A percentile compares a stretch with the other conserved stretches of the same genome.
phyloP scores from a whole-genome alignment of 805 yeast species.

The Alloascoidea africana region DNA sequence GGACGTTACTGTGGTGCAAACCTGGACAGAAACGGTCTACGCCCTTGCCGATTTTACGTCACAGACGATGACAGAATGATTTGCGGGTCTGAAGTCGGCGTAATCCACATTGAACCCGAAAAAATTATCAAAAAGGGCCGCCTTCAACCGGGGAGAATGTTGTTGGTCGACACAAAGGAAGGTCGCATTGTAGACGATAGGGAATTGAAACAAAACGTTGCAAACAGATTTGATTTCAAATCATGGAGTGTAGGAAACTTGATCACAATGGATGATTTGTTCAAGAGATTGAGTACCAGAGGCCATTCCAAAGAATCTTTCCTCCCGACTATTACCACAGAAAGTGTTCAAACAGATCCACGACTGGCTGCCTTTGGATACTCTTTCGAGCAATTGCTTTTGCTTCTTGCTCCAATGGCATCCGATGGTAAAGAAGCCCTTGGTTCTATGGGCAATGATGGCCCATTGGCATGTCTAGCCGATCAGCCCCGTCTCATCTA shows the following conservation, averaged over 20 bases:
- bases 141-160: constrained; percentile 91
- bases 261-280: constrained; percentile 69
- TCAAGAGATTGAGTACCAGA: constrained; percentile 36
- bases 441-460: constrained; percentile 98
- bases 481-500: constrained; percentile 83
- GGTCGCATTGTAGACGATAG: constrained; percentile 91
- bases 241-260: constrained; percentile 84
- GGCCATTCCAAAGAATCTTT: constrained; percentile 6
- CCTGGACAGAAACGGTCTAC: constrained; percentile 89
- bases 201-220: constrained; percentile 67
- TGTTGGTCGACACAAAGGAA: constrained; percentile 83
- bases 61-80: constrained; percentile 91
- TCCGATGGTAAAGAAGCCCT: constrained; percentile 81
- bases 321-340: constrained; percentile 11
- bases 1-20: constrained; percentile 98
- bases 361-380: constrained; percentile 79
- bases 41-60: constrained; percentile 96
- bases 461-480: constrained; percentile 87
- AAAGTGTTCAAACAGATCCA: constrained; percentile 64
- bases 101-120: constrained; percentile 75
- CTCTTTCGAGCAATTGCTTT: constrained; percentile 81
- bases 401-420: constrained; percentile 89
- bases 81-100: constrained; percentile 98
- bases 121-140: constrained; percentile 82
- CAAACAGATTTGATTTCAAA: constrained; percentile 80